phyloP scores from a whole-genome alignment of 352 stramenopile genomes.

The Peronosclerospora sorghi region DNA sequence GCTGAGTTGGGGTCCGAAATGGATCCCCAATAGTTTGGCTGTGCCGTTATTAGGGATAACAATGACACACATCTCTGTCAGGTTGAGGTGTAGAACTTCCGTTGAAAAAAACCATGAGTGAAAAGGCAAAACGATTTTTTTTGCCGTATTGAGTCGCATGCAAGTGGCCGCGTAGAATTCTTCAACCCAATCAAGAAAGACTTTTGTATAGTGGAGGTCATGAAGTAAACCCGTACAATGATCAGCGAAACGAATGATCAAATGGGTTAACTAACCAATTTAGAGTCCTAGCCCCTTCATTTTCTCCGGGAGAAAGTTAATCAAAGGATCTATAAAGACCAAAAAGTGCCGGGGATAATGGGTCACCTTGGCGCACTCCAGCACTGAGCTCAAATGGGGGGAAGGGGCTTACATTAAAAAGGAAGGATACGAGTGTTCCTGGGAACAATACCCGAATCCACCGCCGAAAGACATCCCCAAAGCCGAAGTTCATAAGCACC shows the following conservation, averaged over 20 bases:
- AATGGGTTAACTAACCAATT: neutral
- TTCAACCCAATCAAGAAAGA: neutral
- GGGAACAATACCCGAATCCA: too few relatives aligned
- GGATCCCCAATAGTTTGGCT: neutral
- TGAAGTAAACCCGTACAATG: neutral
- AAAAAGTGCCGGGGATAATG: neutral
- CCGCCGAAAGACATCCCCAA: neutral
- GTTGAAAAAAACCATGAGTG: neutral
- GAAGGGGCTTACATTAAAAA: neutral
- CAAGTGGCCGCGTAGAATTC: neutral
- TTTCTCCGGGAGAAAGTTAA: neutral
- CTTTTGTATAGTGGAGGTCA: neutral
- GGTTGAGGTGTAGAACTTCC: neutral
- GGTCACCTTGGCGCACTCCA: neutral
- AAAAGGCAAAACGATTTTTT: neutral
- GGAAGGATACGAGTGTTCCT: neutral
- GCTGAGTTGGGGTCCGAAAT: neutral
- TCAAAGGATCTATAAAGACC: constrained; percentile 1
- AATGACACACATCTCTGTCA: neutral
- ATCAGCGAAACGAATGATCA: neutral
- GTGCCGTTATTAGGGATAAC: neutral
- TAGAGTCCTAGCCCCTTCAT: neutral
- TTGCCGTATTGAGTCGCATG: neutral
- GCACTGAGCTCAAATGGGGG: neutral
- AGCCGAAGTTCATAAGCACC: neutral